A percentile compares a stretch with the other conserved stretches of the same genome.
Evolutionary conservation across 139 green algal species (phyloP).

Genomic region (Closterium sp.): DNA sequence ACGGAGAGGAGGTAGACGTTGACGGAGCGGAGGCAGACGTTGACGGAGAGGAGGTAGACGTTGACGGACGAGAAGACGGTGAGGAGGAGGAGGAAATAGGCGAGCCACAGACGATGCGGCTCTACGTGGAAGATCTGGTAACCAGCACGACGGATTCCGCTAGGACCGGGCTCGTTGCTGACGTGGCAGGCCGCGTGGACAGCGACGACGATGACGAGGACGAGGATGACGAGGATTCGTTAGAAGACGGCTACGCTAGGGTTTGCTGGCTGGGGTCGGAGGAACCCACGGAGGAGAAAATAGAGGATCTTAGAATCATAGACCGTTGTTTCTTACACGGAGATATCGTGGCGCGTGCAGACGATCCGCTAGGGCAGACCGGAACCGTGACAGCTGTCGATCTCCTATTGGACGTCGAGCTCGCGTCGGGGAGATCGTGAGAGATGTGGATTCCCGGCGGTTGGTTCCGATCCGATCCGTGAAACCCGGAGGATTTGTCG

Average conservation of each 20-base stretch:
- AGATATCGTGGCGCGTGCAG: slow-evolving; percentile 50
- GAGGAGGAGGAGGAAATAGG: background rate
- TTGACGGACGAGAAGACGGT: background rate
- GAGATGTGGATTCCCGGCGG: slow-evolving; percentile 11
- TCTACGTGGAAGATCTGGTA: background rate
- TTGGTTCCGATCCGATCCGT: slow-evolving; percentile 21
- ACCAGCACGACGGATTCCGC: background rate
- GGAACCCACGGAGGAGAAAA: slow-evolving; percentile 1
- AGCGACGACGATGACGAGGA: slow-evolving; percentile 39
- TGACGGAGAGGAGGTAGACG: background rate
- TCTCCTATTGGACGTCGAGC: slow-evolving; percentile 39
- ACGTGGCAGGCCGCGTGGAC: slow-evolving; percentile 5
- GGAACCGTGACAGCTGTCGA: slow-evolving; percentile 46
- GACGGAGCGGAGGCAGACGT: too few relatives aligned
- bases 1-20: background rate
- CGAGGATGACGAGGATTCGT: slow-evolving; percentile 6
- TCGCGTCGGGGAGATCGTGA: background rate
- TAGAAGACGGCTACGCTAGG: slow-evolving; percentile 15
- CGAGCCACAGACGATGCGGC: background rate
- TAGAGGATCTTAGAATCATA: slow-evolving; percentile 39
- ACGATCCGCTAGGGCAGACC: slow-evolving; percentile 53
- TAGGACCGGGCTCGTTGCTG: background rate
- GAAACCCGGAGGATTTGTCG: slow-evolving; percentile 39
- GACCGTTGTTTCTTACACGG: slow-evolving; percentile 53
- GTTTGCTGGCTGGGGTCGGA: slow-evolving; percentile 44